A percentile compares a stretch with the other conserved stretches of the same genome.
Conservation (phyloP, 164 flowering plant species). For the Kalanchoe fedtschenkoi region DNA sequence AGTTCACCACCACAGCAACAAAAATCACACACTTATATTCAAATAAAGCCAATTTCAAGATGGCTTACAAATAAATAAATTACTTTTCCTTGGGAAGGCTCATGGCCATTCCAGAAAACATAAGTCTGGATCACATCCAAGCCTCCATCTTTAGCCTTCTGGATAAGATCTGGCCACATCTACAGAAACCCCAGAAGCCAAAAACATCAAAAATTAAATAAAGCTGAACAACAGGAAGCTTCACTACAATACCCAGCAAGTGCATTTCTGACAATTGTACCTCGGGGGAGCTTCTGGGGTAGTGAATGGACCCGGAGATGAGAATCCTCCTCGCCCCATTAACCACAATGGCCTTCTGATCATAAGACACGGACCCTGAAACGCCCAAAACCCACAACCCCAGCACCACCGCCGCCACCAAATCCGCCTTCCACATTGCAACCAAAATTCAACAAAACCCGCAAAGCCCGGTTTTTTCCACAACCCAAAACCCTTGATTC, state of each 20-base stretch:
- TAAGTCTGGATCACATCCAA: slow-evolving; percentile 91
- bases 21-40: not conserved
- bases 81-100: slow-evolving; percentile 79
- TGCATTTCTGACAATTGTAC: slow-evolving; percentile 29
- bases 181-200: slow-evolving; percentile 19
- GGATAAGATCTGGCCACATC: slow-evolving; percentile 99
- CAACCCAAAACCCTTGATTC: not conserved
- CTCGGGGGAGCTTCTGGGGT: slow-evolving; percentile 88
- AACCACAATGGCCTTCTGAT: slow-evolving; percentile 45
- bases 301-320: slow-evolving; percentile 86
- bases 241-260: slow-evolving; percentile 13
- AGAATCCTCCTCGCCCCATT: slow-evolving; percentile 78
- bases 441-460: slow-evolving; percentile 6
- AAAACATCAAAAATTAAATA: not conserved
- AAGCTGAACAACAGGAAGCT: not conserved
- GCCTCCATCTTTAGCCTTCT: slow-evolving; percentile 93
- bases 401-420: slow-evolving; percentile 15
- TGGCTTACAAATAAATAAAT: not conserved
- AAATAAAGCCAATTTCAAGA: not conserved
- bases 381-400: slow-evolving; percentile 19
- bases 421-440: slow-evolving; percentile 20
- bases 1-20: slow-evolving; percentile 2
- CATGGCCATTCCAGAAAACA: slow-evolving; percentile 98
- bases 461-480: slow-evolving; percentile 1
- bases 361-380: slow-evolving; percentile 58